Conservation (phyloP, 192 early-diverging fungal genomes). For the Anaeromyces robustus region DNA sequence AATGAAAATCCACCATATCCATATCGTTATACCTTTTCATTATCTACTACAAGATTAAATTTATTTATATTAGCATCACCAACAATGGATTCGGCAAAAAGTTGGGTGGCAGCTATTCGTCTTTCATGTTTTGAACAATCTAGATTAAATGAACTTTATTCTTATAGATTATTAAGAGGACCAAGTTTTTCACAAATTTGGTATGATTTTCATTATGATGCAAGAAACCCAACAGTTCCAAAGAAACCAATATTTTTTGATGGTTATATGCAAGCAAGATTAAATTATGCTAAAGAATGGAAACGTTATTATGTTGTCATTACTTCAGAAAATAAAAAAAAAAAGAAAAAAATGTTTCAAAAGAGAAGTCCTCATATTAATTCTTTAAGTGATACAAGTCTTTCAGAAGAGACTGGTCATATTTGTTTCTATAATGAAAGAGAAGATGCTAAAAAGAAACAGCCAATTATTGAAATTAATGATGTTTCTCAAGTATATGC, state of each 20-base stretch:
- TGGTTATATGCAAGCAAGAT: constrained; percentile 11
- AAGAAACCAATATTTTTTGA: constrained; percentile 14
- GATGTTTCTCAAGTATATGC: not conserved
- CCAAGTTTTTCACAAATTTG: constrained; percentile 8
- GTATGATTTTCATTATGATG: constrained; percentile 14
- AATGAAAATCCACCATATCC: not conserved
- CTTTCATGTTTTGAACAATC: constrained; percentile 18
- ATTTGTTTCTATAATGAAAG: constrained; percentile 16
- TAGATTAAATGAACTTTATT: constrained; percentile 16
- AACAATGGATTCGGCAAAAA: constrained; percentile 19
- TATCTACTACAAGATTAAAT: constrained; percentile 3
- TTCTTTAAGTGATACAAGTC: not conserved
- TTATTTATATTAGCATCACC: constrained; percentile 13
- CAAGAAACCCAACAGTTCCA: constrained; percentile 1
- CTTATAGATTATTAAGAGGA: constrained; percentile 12
- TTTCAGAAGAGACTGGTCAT: constrained; percentile 5
- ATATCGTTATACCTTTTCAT: not conserved
- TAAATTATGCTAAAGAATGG: constrained; percentile 15
- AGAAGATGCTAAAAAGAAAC: constrained; percentile 13
- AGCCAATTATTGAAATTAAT: constrained; percentile 6
- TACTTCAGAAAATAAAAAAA: constrained; percentile 1
- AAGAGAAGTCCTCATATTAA: not conserved
- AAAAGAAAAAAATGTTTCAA: not conserved
- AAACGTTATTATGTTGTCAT: constrained; percentile 18
- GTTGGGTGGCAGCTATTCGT: constrained; percentile 25